phyloP scores from a whole-genome alignment of 2,329 filamentous ascomycete genomes.

The Thielaviopsis musarum region DNA sequence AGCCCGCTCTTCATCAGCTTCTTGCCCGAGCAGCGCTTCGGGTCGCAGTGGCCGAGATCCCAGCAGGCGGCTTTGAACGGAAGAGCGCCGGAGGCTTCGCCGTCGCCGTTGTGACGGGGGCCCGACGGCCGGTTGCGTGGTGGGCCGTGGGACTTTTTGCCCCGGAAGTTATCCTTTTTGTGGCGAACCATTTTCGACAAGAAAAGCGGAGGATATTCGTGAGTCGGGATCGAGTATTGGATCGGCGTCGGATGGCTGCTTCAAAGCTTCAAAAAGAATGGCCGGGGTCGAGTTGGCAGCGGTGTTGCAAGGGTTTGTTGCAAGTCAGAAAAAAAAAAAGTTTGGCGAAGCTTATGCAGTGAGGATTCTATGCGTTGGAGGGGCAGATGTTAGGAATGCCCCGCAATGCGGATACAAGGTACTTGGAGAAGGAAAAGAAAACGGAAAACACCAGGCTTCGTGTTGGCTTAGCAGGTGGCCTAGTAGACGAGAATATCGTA shows the following conservation, averaged over 20 bases:
- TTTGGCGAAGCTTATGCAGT: not conserved
- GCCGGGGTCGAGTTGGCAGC: not conserved
- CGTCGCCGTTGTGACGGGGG: constrained; percentile 17
- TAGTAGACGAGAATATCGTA: not conserved
- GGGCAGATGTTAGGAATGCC: constrained; percentile 8
- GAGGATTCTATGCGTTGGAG: constrained; percentile 3
- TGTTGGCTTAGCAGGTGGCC: too few relatives aligned
- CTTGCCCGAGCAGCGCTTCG: constrained; percentile 92
- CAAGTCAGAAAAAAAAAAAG: not conserved
- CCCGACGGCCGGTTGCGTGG: constrained; percentile 38
- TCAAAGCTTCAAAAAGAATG: not conserved
- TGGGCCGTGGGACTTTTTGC: constrained; percentile 50
- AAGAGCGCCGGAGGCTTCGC: constrained; percentile 25
- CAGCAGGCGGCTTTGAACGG: constrained; percentile 88
- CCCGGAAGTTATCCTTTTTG: constrained; percentile 76
- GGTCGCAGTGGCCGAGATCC: constrained; percentile 95
- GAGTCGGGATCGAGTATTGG: not conserved
- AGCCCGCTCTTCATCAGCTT: constrained; percentile 79
- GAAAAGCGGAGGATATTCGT: not conserved
- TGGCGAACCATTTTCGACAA: constrained; percentile 64
- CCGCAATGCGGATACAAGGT: constrained; percentile 1
- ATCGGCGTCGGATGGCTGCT: not conserved
- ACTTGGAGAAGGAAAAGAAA: not conserved
- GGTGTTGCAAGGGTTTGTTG: not conserved
- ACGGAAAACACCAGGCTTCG: not conserved